Percentiles rank a stretch among this genome's conserved stretches.
These are phyloP conservation scores for Linderniella brevidens DNA, from an alignment of 257 asterid species.

Conservation along the genomic window DNA sequence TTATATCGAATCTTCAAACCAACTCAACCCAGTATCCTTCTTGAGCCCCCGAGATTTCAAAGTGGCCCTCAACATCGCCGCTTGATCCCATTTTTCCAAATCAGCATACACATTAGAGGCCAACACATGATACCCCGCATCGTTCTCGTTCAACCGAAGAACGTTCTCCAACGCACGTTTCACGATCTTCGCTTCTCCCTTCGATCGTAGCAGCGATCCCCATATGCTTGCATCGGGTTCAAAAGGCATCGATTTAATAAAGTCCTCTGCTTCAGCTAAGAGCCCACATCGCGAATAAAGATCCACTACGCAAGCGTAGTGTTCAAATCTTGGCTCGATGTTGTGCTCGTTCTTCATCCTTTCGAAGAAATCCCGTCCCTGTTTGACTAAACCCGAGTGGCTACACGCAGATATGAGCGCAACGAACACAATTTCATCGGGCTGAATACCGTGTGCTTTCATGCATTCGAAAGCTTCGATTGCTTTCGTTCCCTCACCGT, in stretches of 20 bases:
- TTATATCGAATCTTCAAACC: conserved; percentile 43
- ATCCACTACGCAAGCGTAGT: conserved; percentile 75
- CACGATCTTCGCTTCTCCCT: conserved; percentile 33
- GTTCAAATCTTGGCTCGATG: conserved; percentile 64
- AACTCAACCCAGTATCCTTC: conserved; percentile 66
- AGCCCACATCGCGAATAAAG: conserved; percentile 67
- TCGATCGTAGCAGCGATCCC: conserved; percentile 56
- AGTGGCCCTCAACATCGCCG: conserved; percentile 32
- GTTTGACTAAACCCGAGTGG: conserved; percentile 74
- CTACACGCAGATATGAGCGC: conserved; percentile 63
- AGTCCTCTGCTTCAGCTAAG: conserved; percentile 57
- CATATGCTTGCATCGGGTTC: conserved; percentile 71
- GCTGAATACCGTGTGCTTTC: conserved; percentile 34
- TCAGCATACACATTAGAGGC: conserved; percentile 65
- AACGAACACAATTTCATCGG: conserved; percentile 50
- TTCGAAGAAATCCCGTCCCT: conserved; percentile 48
- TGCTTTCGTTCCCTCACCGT: conserved; percentile 72
- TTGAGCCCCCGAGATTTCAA: conserved; percentile 34
- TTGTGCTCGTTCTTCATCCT: conserved; percentile 49
- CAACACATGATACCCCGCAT: conserved; percentile 62
- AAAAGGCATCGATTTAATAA: conserved; percentile 55
- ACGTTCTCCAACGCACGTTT: conserved; percentile 37
- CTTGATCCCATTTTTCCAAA: conserved; percentile 62
- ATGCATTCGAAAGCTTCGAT: conserved; percentile 40
- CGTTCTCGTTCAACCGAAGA: conserved; percentile 24